Base-by-base conservation (phyloP, 169 alveolate genomes). In the Toxoplasma gondii region DNA sequence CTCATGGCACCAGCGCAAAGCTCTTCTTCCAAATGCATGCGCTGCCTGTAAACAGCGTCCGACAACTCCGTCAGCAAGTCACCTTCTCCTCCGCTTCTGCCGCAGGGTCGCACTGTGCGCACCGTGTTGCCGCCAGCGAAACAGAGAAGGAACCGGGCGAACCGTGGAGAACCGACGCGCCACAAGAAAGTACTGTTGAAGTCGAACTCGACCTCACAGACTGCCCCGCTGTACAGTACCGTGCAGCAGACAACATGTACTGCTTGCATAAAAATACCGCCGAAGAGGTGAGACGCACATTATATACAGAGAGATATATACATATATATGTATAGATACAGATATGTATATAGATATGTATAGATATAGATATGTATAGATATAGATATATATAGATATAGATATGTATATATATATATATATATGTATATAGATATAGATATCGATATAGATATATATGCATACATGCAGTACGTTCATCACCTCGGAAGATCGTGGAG, bases 161-260 rank as follows among this genome's bases (percentile, higher is more conserved):
- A 10, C 10, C 39, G 39, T 19, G 45, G 39, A 78, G 45, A 38
- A 17, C 44, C 5, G 24, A 41, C 39, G 44, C 86, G 19, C 39
- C 39, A 1, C 45, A 29, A n/a, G 86, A 78, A n/a, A 78, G 86
- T 27, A 78, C 86, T 16, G 86, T 78, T 10, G 86, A 78, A 19
- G 86, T 78, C 49, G 43, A 78, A 4, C 22, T 78, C 29, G 86
- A 78, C 24, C 39, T 78, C 45, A 78, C 86, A 7, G 86, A 78
- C 16, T 19, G 12, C 45, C 86, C 86, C 24, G 7, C 49, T n/a
- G 45, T 78, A 1, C 86, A 78, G 24, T 78, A 78, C 24, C 86
- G 86, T 2, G 86, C 86, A 19, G 86, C 86, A 4, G 86, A 78
- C n/a, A 78, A 17, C 69, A 82, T 82, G 67, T 43, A 82, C 90